These are phyloP conservation scores for Galium porrigens DNA, from an alignment of 305 asterid species.

Conservation along the genomic window DNA sequence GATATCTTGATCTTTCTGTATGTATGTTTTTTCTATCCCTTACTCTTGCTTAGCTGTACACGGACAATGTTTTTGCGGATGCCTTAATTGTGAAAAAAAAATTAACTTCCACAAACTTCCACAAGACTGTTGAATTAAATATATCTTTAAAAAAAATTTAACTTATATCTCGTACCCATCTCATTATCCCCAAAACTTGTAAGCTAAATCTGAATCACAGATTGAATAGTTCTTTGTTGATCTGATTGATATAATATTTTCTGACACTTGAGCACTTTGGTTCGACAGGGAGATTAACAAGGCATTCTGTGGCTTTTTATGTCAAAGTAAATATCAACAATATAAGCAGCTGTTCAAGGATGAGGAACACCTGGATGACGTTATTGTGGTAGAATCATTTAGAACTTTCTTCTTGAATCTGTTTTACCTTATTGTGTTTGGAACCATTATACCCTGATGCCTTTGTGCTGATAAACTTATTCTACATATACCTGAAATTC, in stretches of 20 bases:
- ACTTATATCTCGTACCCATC: background rate
- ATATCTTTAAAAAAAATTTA: background rate
- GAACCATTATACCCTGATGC: background rate
- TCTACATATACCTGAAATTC: background rate
- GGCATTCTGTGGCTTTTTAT: slow-evolving; percentile 66
- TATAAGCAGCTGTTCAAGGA: slow-evolving; percentile 20
- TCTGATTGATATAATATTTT: background rate
- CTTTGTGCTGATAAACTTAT: background rate
- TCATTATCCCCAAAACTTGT: background rate
- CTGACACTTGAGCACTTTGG: background rate
- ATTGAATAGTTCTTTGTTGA: background rate
- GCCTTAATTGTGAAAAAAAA: too few relatives aligned
- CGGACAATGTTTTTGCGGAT: background rate
- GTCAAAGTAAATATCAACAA: slow-evolving; percentile 26
- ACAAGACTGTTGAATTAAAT: background rate
- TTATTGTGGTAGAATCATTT: slow-evolving; percentile 14
- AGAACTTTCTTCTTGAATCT: slow-evolving; percentile 4
- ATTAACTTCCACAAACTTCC: too few relatives aligned
- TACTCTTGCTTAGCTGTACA: background rate
- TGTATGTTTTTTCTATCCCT: background rate
- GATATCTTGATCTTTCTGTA: background rate
- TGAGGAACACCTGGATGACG: slow-evolving; percentile 13
- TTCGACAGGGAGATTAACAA: slow-evolving; percentile 55
- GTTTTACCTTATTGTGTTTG: background rate
- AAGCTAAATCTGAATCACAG: background rate